phyloP scores from a whole-genome alignment of 129 eudicot species.

The Mikania micrantha region DNA sequence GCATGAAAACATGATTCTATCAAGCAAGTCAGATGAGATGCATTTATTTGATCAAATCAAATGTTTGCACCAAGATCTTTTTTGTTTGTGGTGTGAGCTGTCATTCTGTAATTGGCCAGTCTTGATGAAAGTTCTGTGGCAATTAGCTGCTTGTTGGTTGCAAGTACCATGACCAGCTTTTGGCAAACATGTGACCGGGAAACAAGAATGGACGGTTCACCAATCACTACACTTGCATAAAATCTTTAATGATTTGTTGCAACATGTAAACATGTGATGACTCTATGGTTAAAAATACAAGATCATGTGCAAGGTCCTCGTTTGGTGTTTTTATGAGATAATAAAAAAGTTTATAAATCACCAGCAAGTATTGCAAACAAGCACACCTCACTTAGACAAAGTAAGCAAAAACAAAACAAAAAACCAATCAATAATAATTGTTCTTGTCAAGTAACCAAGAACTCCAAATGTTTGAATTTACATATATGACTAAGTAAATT shows the following conservation, averaged over 20 bases:
- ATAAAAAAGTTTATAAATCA: too few relatives aligned
- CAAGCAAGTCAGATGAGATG: neutral
- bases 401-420: too few relatives aligned
- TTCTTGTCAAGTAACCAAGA: too few relatives aligned
- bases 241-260: neutral
- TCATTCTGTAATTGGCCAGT: slow-evolving; percentile 5
- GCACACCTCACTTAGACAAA: too few relatives aligned
- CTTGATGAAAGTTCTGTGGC: slow-evolving; percentile 1
- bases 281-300: neutral
- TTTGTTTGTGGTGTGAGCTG: slow-evolving; percentile 10
- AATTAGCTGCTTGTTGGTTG: slow-evolving; percentile 21
- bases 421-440: too few relatives aligned
- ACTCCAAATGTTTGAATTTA: too few relatives aligned
- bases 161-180: slow-evolving; percentile 25
- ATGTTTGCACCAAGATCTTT: slow-evolving; percentile 12
- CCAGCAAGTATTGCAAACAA: too few relatives aligned
- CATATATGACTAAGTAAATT: too few relatives aligned
- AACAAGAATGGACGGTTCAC: slow-evolving; percentile 9
- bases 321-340: too few relatives aligned
- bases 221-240: slow-evolving; percentile 5
- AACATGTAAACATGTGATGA: neutral
- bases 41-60: slow-evolving; percentile 6
- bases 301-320: neutral
- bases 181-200: slow-evolving; percentile 20
- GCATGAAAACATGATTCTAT: neutral